Evolutionary conservation across 805 yeast species (phyloP).

Genomic region (Sugiyamaella mastotermitis): DNA sequence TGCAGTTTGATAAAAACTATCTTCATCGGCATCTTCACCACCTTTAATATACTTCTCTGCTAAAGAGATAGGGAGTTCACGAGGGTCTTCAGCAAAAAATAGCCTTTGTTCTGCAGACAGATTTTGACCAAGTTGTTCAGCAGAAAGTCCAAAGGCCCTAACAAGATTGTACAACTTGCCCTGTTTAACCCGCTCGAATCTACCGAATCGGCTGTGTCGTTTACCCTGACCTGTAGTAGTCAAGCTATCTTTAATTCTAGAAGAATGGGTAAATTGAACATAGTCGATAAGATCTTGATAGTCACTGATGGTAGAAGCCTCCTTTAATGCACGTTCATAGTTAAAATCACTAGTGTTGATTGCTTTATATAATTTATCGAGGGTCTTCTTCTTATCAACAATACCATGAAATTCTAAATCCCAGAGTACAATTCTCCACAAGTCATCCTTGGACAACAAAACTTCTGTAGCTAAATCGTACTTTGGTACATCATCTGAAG

Average conservation of each 20-base stretch:
- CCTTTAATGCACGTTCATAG: constrained; percentile 47
- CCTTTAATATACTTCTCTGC: constrained; percentile 35
- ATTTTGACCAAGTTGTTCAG: constrained; percentile 78
- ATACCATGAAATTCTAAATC: constrained; percentile 87
- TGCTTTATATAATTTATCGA: constrained; percentile 39
- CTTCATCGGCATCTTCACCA: constrained; percentile 15
- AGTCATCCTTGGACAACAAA: constrained; percentile 61
- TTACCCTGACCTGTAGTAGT: constrained; percentile 24
- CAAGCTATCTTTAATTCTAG: constrained; percentile 43
- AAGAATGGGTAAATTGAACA: constrained; percentile 65
- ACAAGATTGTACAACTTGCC: constrained; percentile 63
- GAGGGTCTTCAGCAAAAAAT: constrained; percentile 65
- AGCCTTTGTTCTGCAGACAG: constrained; percentile 60
- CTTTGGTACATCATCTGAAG: constrained; percentile 28
- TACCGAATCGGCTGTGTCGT: constrained; percentile 34
- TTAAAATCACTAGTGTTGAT: constrained; percentile 54
- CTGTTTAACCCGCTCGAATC: constrained; percentile 44
- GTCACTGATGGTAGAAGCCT: constrained; percentile 63
- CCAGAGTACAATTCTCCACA: constrained; percentile 84
- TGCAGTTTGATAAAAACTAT: constrained; percentile 2
- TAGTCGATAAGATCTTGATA: constrained; percentile 85
- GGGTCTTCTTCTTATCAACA: constrained; percentile 62
- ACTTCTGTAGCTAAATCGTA: constrained; percentile 30
- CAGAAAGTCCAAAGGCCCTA: constrained; percentile 66
- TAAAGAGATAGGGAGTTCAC: constrained; percentile 53